Conservation (phyloP, 257 asterid species). For the Osmanthus fragrans region DNA sequence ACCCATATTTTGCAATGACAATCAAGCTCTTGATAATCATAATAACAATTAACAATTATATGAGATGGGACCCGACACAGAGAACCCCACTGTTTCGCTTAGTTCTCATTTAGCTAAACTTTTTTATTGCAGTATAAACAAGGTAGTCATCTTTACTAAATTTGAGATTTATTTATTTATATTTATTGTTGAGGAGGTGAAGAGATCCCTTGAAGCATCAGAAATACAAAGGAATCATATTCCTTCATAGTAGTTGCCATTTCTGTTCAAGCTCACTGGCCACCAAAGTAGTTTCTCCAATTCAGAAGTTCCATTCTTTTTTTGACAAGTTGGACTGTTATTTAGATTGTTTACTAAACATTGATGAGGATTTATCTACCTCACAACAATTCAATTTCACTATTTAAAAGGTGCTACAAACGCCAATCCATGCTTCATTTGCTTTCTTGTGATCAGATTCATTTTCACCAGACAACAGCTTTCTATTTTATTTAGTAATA, state of each 20-base stretch:
- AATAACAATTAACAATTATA: not conserved
- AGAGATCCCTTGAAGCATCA: slow-evolving; percentile 12
- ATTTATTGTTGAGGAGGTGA: not conserved
- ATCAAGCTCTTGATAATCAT: not conserved
- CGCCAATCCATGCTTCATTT: not conserved
- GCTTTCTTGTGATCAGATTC: not conserved
- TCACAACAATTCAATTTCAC: not conserved
- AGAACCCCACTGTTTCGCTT: not conserved
- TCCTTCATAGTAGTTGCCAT: not conserved
- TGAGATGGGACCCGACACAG: slow-evolving; percentile 3
- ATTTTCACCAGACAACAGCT: not conserved
- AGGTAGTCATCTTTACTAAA: not conserved
- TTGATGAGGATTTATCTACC: slow-evolving; percentile 1
- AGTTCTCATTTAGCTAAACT: slow-evolving; percentile 11
- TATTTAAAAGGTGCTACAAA: slow-evolving; percentile 1
- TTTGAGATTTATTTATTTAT: not conserved
- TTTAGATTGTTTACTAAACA: not conserved
- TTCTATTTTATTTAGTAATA: not conserved
- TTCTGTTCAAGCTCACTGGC: not conserved
- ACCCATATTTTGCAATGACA: not conserved
- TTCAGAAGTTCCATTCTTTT: slow-evolving; percentile 4
- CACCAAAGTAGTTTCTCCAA: not conserved
- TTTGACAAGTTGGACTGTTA: slow-evolving; percentile 1
- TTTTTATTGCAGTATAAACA: not conserved
- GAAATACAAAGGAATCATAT: not conserved